Base-by-base conservation (phyloP, 2,329 filamentous ascomycete genomes). In the Lachnellula occidentalis region DNA sequence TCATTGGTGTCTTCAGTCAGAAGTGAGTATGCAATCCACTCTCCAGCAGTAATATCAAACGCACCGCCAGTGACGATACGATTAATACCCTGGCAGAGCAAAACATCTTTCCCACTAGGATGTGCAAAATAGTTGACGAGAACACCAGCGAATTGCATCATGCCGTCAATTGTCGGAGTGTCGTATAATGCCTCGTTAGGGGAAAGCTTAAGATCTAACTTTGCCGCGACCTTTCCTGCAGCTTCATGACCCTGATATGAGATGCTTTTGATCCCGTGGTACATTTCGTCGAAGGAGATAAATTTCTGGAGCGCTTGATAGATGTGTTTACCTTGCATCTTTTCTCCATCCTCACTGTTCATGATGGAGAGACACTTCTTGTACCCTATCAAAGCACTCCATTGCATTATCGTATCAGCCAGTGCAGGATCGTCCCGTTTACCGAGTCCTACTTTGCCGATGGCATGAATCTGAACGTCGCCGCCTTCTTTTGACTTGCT, bases 281-380 rank as follows among this genome's bases (percentile, higher is more conserved):
- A 75, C 2, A 58, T 11, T 4, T 62, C 54, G 1, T 56, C 58
- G 55, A 71, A 74, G 48, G 71, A 64, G 15, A 75, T 69, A 14
- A 74, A 62, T 0, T 67, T 61, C 0, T 58, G 53, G 55, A 76
- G 72, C 2, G 66, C 62, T 14, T 61, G 59, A 61, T 77, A 77
- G 11, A 76, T 67, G 55, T 67, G 70, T 7, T 65, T 66, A 2
- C 67, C 68, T 39, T 69, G 66, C 21, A 74, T 62, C 9, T 72
- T 69, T 37, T 71, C 69, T 2, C 51, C 64, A 7, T 66, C 62
- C 2, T 45, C 53, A 51, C 45, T 56, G 31, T 64, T 22, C n/a
- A 74, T 57, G 17, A 74, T 27, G 7, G 61, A 55, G 15, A 59
- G 41, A 55, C 66, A 70, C 6, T 66, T 67, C 21, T 67, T 45